Evolutionary conservation across 495 filamentous ascomycete species (phyloP).

Genomic region (Barbatosphaeria neglecta): DNA sequence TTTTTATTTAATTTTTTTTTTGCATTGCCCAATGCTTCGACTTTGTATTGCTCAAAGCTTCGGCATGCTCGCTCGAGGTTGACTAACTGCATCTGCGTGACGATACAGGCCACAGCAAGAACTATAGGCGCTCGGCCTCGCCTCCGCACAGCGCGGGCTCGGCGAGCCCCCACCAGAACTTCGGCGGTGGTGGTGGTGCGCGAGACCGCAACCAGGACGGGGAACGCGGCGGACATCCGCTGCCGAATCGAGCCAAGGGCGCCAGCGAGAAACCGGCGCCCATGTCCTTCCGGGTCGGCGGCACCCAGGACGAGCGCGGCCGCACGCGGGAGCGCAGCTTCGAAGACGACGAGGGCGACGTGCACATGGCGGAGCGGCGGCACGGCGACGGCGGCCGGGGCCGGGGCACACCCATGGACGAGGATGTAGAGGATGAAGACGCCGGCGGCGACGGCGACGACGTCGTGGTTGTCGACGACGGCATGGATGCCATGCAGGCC

Average conservation of each 20-base stretch:
- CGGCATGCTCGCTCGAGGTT: no score
- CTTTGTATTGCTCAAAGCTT: no score
- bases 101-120: conserved; percentile 4
- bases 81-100: background rate
- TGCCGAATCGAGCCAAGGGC: conserved; percentile 5
- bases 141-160: conserved; percentile 19
- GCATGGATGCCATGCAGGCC: conserved; percentile 60
- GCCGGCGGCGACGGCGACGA: conserved; percentile 14
- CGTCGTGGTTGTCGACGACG: conserved; percentile 49
- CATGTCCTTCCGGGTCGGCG: conserved; percentile 25
- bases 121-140: conserved; percentile 26
- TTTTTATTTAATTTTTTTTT: no score
- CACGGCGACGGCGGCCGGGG: conserved; percentile 17
- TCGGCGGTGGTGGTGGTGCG: background rate
- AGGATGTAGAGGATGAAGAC: conserved; percentile 32
- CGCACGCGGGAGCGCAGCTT: conserved; percentile 27
- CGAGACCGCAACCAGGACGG: conserved; percentile 23
- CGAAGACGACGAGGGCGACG: conserved; percentile 9
- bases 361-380: conserved; percentile 8
- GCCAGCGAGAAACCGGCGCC: conserved; percentile 7
- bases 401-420: conserved; percentile 31
- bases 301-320: conserved; percentile 8
- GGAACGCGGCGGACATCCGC: conserved; percentile 19
- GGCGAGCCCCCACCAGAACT: background rate
- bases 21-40: no score